These are phyloP conservation scores for Apiospora sp. DNA, from an alignment of 2,329 filamentous ascomycete species.

Conservation along the genomic window DNA sequence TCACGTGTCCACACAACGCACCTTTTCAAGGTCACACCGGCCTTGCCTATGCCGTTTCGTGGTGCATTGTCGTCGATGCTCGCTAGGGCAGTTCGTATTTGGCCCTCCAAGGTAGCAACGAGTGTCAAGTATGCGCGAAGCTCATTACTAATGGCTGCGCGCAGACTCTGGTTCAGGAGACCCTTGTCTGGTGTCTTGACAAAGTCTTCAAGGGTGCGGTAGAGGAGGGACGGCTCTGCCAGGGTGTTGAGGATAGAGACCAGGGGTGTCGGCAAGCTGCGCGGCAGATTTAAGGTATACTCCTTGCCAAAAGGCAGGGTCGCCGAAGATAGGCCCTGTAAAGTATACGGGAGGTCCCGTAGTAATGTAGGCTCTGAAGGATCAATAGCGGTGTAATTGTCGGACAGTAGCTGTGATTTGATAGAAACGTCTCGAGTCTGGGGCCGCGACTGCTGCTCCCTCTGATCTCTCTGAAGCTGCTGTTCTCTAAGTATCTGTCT, in stretches of 20 bases:
- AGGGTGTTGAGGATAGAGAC: slow-evolving; percentile 88
- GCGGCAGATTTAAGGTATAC: slow-evolving; percentile 76
- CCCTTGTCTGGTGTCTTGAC: slow-evolving; percentile 83
- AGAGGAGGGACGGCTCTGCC: slow-evolving; percentile 93
- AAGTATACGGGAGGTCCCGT: slow-evolving; percentile 87
- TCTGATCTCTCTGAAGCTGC: slow-evolving; percentile 35
- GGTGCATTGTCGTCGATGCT: slow-evolving; percentile 74
- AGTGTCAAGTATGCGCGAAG: slow-evolving; percentile 88
- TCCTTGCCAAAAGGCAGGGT: slow-evolving; percentile 79
- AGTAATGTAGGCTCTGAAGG: slow-evolving; percentile 73
- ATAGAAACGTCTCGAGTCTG: slow-evolving; percentile 60
- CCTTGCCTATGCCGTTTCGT: slow-evolving; percentile 77
- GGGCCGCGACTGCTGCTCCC: slow-evolving; percentile 31
- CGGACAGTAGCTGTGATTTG: slow-evolving; percentile 65
- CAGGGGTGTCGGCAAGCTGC: slow-evolving; percentile 82
- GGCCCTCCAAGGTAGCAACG: slow-evolving; percentile 89
- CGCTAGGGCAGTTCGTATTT: slow-evolving; percentile 84
- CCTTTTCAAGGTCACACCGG: slow-evolving; percentile 91
- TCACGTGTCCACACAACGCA: slow-evolving; percentile 98
- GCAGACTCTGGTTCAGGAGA: slow-evolving; percentile 89
- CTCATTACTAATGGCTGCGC: slow-evolving; percentile 85
- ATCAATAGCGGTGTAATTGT: slow-evolving; percentile 63
- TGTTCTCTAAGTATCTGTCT: slow-evolving; percentile 34
- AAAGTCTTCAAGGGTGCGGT: slow-evolving; percentile 81
- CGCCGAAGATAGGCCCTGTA: slow-evolving; percentile 90